phyloP scores from a whole-genome alignment of 1,284 basidiomycete species.

The Cryptococcus sp. region DNA sequence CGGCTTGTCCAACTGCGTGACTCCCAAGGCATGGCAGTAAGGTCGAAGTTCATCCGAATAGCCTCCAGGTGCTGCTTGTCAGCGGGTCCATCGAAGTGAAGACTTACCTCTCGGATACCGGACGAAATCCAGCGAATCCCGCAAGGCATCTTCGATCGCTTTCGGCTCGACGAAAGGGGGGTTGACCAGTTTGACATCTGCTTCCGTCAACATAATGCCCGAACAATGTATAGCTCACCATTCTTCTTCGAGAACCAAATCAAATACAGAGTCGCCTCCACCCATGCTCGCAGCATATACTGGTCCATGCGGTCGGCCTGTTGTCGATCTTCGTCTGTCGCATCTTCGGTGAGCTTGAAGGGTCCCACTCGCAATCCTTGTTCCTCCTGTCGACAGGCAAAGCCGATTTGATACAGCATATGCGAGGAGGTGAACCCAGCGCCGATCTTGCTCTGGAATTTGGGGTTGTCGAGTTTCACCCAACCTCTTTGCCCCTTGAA shows the following conservation, averaged over 20 bases:
- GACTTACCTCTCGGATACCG: slow-evolving; percentile 24
- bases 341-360: slow-evolving; percentile 21
- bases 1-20: slow-evolving; percentile 25
- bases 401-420: slow-evolving; percentile 42
- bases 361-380: slow-evolving; percentile 44
- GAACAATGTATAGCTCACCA: slow-evolving; percentile 16
- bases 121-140: slow-evolving; percentile 10
- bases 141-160: slow-evolving; percentile 20
- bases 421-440: slow-evolving; percentile 34
- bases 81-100: background rate
- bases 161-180: slow-evolving; percentile 12
- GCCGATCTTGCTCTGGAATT: slow-evolving; percentile 37
- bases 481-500: slow-evolving; percentile 46
- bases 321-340: slow-evolving; percentile 21
- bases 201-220: background rate
- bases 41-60: slow-evolving; percentile 9
- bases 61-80: background rate
- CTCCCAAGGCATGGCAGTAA: slow-evolving; percentile 29
- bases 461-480: slow-evolving; percentile 40
- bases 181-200: background rate
- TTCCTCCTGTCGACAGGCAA: slow-evolving; percentile 38
- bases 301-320: slow-evolving; percentile 32
- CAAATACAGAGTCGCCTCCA: slow-evolving; percentile 39
- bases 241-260: slow-evolving; percentile 20
- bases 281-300: slow-evolving; percentile 48